Evolutionary conservation across 352 stramenopile genomes (phyloP).

Genomic region (Thalassiosira sp.): DNA sequence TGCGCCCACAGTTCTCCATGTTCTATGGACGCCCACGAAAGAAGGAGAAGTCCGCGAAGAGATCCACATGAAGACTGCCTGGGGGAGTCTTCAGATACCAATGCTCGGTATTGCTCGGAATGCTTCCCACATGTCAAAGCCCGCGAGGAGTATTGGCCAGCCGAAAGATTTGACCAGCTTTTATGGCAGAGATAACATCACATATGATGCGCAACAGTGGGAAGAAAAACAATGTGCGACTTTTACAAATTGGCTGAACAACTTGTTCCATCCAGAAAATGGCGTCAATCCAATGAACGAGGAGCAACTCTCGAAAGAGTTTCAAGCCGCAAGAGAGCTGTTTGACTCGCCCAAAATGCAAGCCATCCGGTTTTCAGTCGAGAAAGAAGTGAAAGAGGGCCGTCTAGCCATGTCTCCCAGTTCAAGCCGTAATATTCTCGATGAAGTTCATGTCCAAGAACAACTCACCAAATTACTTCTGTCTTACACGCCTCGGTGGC

Average conservation of each 20-base stretch:
- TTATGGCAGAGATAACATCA: slow-evolving; percentile 12
- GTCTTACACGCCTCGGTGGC: slow-evolving; percentile 42
- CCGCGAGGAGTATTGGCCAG: neutral
- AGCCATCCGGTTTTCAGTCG: slow-evolving; percentile 23
- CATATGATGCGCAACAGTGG: slow-evolving; percentile 54
- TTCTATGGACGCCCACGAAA: slow-evolving; percentile 31
- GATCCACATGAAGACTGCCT: slow-evolving; percentile 25
- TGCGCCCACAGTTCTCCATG: neutral
- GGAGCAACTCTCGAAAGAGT: slow-evolving; percentile 21
- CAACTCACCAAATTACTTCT: slow-evolving; percentile 41
- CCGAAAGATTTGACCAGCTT: neutral
- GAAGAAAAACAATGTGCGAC: slow-evolving; percentile 65
- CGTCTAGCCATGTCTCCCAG: slow-evolving; percentile 31
- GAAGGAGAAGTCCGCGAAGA: slow-evolving; percentile 32
- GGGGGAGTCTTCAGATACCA: slow-evolving; percentile 18
- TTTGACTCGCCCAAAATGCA: slow-evolving; percentile 41
- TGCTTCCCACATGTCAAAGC: neutral
- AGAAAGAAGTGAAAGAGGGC: slow-evolving; percentile 43
- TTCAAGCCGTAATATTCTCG: slow-evolving; percentile 30
- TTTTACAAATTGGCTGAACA: slow-evolving; percentile 76
- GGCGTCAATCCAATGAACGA: slow-evolving; percentile 5
- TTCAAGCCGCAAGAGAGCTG: slow-evolving; percentile 19
- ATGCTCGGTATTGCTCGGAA: slow-evolving; percentile 20
- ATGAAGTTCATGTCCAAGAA: slow-evolving; percentile 34
- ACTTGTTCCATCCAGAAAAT: slow-evolving; percentile 48